phyloP scores from a whole-genome alignment of 129 eudicot species.

The Flaveria sonorensis region DNA sequence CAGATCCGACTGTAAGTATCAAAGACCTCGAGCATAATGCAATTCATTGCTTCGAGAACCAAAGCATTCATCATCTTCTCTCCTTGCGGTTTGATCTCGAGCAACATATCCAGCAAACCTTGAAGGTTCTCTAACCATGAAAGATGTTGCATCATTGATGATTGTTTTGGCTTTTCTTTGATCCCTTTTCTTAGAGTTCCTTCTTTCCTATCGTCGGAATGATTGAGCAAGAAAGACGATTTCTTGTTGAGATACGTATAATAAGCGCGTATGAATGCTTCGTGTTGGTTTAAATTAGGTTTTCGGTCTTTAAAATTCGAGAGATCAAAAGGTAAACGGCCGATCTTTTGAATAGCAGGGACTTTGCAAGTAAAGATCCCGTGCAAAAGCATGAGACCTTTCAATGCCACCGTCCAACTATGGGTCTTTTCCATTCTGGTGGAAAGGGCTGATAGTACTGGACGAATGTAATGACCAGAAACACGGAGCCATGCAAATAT shows the following conservation, averaged over 20 bases:
- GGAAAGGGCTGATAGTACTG: slow-evolving; percentile 49
- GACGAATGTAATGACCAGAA: slow-evolving; percentile 50
- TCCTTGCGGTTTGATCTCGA: slow-evolving; percentile 50
- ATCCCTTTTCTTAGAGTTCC: slow-evolving; percentile 22
- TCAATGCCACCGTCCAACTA: slow-evolving; percentile 70
- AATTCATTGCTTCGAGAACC: slow-evolving; percentile 74
- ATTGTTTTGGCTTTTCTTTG: slow-evolving; percentile 26
- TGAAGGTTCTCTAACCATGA: slow-evolving; percentile 57
- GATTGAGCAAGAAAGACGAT: slow-evolving; percentile 42
- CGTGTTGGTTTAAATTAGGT: slow-evolving; percentile 35
- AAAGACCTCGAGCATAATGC: slow-evolving; percentile 64
- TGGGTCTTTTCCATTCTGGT: slow-evolving; percentile 55
- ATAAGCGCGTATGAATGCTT: slow-evolving; percentile 59
- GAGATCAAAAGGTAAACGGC: slow-evolving; percentile 71
- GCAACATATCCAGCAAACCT: slow-evolving; percentile 55
- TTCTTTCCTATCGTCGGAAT: slow-evolving; percentile 30
- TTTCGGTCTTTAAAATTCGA: slow-evolving; percentile 56
- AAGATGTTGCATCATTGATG: slow-evolving; percentile 41
- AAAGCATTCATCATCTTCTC: slow-evolving; percentile 39
- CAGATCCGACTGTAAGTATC: slow-evolving; percentile 64
- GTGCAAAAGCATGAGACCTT: slow-evolving; percentile 71
- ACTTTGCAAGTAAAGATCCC: slow-evolving; percentile 52
- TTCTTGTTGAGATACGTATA: slow-evolving; percentile 59
- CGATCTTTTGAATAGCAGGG: slow-evolving; percentile 55
- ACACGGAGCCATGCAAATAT: slow-evolving; percentile 62